Evolutionary conservation across 2,329 filamentous ascomycete genomes (phyloP), one percentile per base, ranked within the genome.

Genomic region (Samsoniella hepiali): DNA sequence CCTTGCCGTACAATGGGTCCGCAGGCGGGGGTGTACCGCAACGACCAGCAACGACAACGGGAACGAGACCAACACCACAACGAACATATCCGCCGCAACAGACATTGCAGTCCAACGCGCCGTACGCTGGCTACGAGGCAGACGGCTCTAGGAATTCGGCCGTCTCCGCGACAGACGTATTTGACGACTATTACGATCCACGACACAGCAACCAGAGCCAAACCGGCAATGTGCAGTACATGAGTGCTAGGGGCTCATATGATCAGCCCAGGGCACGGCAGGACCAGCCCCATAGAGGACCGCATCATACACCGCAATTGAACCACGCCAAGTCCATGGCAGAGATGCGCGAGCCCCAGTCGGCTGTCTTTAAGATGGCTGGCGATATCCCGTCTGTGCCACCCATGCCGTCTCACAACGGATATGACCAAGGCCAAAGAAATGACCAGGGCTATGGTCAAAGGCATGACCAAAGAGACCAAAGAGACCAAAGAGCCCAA

Each of bases 321-420:
- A 84, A 79, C 64, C 82, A 83, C 65, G 85, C 86, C 17, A 87
- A 87, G 67, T 91, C 88, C 11, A 88, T 91, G 70, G 87, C 88
- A 36, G 84, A 90, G 70, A 75, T 90, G 64, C 81, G 84, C 42
- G 82, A 86, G 67, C 82, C 84, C 3, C 86, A 90, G 68, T 81
- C 85, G 2, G 90, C 89, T 9, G 82, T 90, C 1, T 92, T 92
- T 68, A 91, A 92, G 70, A 89, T 93, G 82, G 87, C 85, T 2
- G 82, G 78, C 32, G 87, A 91, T 68, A 79, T 81, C 27, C 85
- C 85, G 29, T 77, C 80, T 3, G 75, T 88, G 36, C 86, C 87
- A 11, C 79, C 76, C 47, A 76, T 81, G 70, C 82, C 76, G 62
- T 65, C 68, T 17, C 66, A 72, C 59, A 60, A 71, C 64, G 65